A percentile compares a stretch with the other conserved stretches of the same genome.
phyloP scores from a whole-genome alignment of 2,329 filamentous ascomycete genomes.

The Passalora sequoiae region DNA sequence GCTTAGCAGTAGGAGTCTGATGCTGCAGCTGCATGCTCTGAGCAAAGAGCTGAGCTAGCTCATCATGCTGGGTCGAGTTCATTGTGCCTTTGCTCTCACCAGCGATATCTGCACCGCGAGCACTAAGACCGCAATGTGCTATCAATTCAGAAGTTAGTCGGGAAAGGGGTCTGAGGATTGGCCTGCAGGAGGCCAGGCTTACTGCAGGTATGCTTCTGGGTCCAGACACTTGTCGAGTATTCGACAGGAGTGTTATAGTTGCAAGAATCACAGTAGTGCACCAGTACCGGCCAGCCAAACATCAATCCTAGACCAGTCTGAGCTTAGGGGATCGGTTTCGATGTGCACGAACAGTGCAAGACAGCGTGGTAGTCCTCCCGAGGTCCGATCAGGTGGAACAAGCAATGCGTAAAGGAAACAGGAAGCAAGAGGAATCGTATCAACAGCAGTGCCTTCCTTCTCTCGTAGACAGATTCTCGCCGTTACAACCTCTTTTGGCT shows the following conservation, averaged over 20 bases:
- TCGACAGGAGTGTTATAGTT: constrained; percentile 34
- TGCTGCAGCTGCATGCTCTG: constrained; percentile 63
- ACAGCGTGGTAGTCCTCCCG: constrained; percentile 3
- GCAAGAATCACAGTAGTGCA: constrained; percentile 31
- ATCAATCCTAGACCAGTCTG: constrained; percentile 11
- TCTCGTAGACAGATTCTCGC: constrained; percentile 16
- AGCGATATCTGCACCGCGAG: constrained; percentile 42
- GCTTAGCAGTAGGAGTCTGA: constrained; percentile 12
- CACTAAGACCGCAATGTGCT: constrained; percentile 41
- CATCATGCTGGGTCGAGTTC: constrained; percentile 63
- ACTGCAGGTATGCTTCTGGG: constrained; percentile 43
- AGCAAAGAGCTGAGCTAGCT: constrained; percentile 74
- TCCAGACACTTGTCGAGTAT: constrained; percentile 42
- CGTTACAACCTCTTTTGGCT: constrained; percentile 25
- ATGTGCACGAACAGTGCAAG: constrained; percentile 4
- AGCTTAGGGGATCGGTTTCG: background rate
- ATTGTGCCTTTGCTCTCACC: constrained; percentile 42
- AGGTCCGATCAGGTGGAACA: background rate
- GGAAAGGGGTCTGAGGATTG: constrained; percentile 9
- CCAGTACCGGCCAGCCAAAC: constrained; percentile 26
- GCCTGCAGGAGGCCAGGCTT: constrained; percentile 32
- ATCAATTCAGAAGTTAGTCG: constrained; percentile 20
- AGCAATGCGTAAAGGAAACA: constrained; percentile 13
- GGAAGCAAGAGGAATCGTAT: constrained; percentile 10
- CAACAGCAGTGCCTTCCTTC: constrained; percentile 13